Conservation (phyloP, 352 stramenopile species). For the Phytopythium boreale region DNA sequence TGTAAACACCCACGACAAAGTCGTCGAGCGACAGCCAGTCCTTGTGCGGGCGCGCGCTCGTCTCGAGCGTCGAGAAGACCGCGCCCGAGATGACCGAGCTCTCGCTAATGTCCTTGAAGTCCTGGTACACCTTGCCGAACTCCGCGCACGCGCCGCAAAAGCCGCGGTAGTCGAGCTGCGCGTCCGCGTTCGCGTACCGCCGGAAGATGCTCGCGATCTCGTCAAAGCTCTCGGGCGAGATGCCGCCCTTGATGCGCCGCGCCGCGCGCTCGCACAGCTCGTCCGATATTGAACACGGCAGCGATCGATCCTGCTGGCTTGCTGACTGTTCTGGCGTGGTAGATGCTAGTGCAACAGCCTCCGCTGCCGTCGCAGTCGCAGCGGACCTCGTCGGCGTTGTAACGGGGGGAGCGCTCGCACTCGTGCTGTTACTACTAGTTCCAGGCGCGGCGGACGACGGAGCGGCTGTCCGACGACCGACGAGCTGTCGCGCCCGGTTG, state of each 20-base stretch:
- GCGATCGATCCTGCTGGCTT: not conserved
- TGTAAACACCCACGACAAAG: slow-evolving; percentile 77
- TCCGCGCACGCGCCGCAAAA: slow-evolving; percentile 61
- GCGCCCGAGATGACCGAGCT: slow-evolving; percentile 62
- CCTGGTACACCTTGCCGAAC: slow-evolving; percentile 53
- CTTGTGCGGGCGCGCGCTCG: slow-evolving; percentile 36
- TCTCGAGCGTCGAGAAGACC: slow-evolving; percentile 76
- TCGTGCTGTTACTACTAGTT: not conserved
- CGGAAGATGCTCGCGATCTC: slow-evolving; percentile 46
- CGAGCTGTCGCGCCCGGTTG: not conserved
- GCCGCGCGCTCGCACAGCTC: slow-evolving; percentile 8
- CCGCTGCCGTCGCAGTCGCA: not conserved
- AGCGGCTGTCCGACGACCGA: not conserved
- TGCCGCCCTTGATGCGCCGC: slow-evolving; percentile 39
- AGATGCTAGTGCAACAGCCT: not conserved
- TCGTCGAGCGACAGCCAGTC: slow-evolving; percentile 77
- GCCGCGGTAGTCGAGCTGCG: slow-evolving; percentile 58
- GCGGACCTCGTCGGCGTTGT: not conserved
- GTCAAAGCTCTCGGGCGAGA: slow-evolving; percentile 52
- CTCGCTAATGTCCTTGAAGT: slow-evolving; percentile 57
- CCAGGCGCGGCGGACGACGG: not conserved
- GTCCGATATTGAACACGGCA: not conserved
- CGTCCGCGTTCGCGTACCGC: slow-evolving; percentile 44
- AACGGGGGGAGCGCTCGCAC: not conserved
- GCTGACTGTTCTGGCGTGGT: not conserved